These are phyloP conservation scores for Paramyrothecium roridum DNA, from an alignment of 2,329 filamentous ascomycete species.

Conservation along the genomic window DNA sequence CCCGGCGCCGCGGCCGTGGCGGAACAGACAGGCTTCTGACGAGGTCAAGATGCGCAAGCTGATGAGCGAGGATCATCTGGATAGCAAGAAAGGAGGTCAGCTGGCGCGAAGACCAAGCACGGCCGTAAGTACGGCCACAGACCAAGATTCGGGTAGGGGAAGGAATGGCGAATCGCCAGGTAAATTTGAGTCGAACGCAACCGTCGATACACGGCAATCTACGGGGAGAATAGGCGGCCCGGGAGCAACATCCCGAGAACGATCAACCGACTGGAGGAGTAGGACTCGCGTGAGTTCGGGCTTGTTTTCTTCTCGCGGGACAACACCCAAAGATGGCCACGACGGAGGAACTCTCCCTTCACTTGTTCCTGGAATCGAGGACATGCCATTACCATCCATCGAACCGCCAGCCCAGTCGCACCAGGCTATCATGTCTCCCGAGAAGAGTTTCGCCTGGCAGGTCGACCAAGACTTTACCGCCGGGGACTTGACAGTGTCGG, in stretches of 20 bases:
- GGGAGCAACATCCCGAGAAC: slow-evolving; percentile 3
- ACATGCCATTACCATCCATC: slow-evolving; percentile 28
- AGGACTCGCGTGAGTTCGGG: slow-evolving; percentile 6
- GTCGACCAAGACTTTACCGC: slow-evolving; percentile 57
- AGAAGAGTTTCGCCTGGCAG: slow-evolving; percentile 54
- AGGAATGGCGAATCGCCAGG: neutral
- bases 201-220: neutral
- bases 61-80: slow-evolving; percentile 25
- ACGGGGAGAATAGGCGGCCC: too few relatives aligned
- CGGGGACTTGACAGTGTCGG: slow-evolving; percentile 51
- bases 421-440: slow-evolving; percentile 31
- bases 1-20: slow-evolving; percentile 45
- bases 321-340: slow-evolving; percentile 15
- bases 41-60: slow-evolving; percentile 24
- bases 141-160: neutral
- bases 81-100: slow-evolving; percentile 20
- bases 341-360: slow-evolving; percentile 30
- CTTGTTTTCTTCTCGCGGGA: slow-evolving; percentile 14
- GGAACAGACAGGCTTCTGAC: slow-evolving; percentile 26
- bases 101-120: slow-evolving; percentile 14
- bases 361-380: slow-evolving; percentile 34
- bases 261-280: slow-evolving; percentile 6
- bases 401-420: slow-evolving; percentile 16
- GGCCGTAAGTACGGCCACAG: slow-evolving; percentile 3
- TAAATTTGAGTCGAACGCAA: neutral